Evolutionary conservation across 169 alveolate genomes (phyloP).

Genomic region (Blepharisma undulans): DNA sequence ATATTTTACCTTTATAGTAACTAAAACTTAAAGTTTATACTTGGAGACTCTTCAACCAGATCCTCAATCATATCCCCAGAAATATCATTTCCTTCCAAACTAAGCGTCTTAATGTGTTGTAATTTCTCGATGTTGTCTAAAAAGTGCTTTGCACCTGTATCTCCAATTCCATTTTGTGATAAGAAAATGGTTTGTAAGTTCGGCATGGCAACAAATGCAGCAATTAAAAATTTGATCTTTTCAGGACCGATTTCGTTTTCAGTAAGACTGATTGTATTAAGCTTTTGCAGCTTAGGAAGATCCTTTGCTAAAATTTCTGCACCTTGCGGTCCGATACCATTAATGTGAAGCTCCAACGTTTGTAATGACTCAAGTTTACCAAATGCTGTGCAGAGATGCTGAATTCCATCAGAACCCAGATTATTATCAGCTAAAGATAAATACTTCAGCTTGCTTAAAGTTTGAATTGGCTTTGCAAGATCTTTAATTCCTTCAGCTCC

Average conservation of each 20-base stretch:
- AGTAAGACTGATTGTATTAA: neutral
- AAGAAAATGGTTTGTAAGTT: neutral
- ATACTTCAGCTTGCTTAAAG: neutral
- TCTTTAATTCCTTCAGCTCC: neutral
- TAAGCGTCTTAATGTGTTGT: neutral
- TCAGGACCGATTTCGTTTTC: neutral
- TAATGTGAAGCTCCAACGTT: neutral
- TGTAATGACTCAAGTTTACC: neutral
- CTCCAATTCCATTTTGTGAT: neutral
- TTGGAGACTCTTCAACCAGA: neutral
- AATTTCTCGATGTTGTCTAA: neutral
- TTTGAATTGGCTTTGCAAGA: neutral
- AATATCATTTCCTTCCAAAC: neutral
- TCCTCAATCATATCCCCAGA: neutral
- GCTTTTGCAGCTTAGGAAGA: neutral
- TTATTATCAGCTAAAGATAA: neutral
- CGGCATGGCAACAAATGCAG: neutral
- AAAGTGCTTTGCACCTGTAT: neutral
- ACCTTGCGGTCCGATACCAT: neutral
- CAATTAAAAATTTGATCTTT: neutral
- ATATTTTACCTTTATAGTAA: too few species aligned
- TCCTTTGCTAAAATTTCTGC: neutral
- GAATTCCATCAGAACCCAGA: neutral
- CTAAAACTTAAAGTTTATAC: neutral
- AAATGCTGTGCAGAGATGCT: neutral